Conservation (phyloP, 78 protist genomes). For the Dictyostelium citrinum region DNA sequence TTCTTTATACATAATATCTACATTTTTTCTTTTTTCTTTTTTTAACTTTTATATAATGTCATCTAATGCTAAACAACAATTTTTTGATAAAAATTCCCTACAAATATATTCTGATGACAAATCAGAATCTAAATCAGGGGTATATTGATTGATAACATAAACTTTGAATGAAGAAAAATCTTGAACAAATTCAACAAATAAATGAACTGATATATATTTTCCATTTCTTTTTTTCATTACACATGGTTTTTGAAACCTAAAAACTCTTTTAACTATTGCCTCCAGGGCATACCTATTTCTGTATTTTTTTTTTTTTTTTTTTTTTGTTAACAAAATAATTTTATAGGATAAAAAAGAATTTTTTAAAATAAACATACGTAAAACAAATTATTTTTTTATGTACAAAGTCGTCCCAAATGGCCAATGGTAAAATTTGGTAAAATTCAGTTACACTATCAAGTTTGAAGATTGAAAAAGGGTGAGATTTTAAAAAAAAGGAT, state of each 20-base stretch:
- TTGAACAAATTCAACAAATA: slow-evolving; percentile 15
- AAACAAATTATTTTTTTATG: slow-evolving; percentile 29
- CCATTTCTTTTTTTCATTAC: slow-evolving; percentile 27
- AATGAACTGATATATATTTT: neutral
- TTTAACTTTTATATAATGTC: neutral
- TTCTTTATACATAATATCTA: neutral
- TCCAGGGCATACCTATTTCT: slow-evolving; percentile 38
- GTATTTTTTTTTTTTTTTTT: neutral
- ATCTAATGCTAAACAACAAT: slow-evolving; percentile 42
- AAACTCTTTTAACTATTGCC: slow-evolving; percentile 12
- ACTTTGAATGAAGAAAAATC: neutral
- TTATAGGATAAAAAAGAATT: too few relatives aligned
- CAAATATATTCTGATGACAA: slow-evolving; percentile 14
- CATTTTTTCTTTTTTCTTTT: neutral
- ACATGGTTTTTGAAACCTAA: slow-evolving; percentile 46
- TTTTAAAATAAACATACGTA: too few relatives aligned
- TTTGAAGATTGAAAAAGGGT: too few relatives aligned
- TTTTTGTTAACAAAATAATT: neutral
- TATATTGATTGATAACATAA: neutral
- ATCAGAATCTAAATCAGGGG: neutral
- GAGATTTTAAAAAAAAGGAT: too few relatives aligned
- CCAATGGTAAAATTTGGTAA: neutral
- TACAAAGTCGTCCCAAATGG: slow-evolving; percentile 28
- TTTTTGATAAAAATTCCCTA: neutral
- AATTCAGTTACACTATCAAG: too few relatives aligned